Evolutionary conservation across 1,284 basidiomycete genomes (phyloP).

Genomic region (Porphyrellus sp.): DNA sequence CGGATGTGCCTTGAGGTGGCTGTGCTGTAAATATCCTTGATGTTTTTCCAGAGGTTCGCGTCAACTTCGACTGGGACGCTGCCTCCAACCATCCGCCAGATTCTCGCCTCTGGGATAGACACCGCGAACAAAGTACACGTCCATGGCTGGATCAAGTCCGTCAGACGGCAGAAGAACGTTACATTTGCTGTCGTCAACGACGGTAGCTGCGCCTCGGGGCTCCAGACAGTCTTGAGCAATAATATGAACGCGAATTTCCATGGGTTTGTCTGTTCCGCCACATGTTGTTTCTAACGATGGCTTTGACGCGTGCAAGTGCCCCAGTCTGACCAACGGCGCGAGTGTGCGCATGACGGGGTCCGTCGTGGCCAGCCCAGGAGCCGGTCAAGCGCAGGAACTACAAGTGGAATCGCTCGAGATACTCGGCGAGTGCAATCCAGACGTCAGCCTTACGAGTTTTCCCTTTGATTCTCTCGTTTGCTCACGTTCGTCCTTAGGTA

Average conservation of each 20-base stretch:
- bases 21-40: slow-evolving; percentile 19
- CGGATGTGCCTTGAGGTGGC: slow-evolving; percentile 29
- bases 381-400: slow-evolving; percentile 73
- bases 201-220: slow-evolving; percentile 62
- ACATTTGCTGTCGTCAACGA: slow-evolving; percentile 83
- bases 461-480: not conserved
- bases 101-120: slow-evolving; percentile 37
- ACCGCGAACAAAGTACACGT: slow-evolving; percentile 36
- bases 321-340: slow-evolving; percentile 67
- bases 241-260: slow-evolving; percentile 16
- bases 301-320: slow-evolving; percentile 5
- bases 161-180: slow-evolving; percentile 83
- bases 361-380: slow-evolving; percentile 63
- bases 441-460: slow-evolving; percentile 43
- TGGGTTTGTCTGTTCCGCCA: slow-evolving; percentile 10
- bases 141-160: slow-evolving; percentile 81
- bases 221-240: slow-evolving; percentile 74
- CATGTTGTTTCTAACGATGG: too few relatives aligned
- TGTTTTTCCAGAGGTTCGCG: slow-evolving; percentile 30
- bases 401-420: slow-evolving; percentile 63
- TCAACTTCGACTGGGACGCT: slow-evolving; percentile 32
- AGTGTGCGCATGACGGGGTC: slow-evolving; percentile 67
- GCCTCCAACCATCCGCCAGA: slow-evolving; percentile 56
- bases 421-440: slow-evolving; percentile 73
- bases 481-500: slow-evolving; percentile 40